These are phyloP conservation scores for Phytophthora citrophthora DNA, from an alignment of 352 stramenopile species.

Conservation along the genomic window DNA sequence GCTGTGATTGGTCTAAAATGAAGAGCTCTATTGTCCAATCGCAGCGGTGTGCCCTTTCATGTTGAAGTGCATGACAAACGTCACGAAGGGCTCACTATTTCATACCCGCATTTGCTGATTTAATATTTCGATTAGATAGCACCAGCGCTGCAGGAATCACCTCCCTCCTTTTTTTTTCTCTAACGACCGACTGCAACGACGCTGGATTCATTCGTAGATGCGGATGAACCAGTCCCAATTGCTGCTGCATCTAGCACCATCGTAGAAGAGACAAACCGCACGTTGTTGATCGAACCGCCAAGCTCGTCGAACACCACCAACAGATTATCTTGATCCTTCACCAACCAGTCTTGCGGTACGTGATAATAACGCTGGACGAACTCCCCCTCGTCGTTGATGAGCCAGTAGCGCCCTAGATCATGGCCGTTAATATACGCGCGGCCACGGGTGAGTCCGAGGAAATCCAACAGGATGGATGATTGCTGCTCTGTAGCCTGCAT, in stretches of 20 bases:
- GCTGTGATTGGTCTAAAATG: constrained; percentile 20
- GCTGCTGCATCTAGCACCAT: constrained; percentile 43
- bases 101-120: no score
- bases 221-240: not conserved
- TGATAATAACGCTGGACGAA: constrained; percentile 79
- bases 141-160: not conserved
- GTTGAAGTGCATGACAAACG: constrained; percentile 20
- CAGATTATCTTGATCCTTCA: constrained; percentile 45
- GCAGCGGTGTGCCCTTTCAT: constrained; percentile 4
- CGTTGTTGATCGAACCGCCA: constrained; percentile 47
- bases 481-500: constrained; percentile 21
- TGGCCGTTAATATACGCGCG: constrained; percentile 71
- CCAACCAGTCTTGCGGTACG: constrained; percentile 63
- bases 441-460: constrained; percentile 60
- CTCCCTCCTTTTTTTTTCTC: not conserved
- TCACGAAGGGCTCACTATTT: no score
- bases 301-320: constrained; percentile 73
- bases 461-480: constrained; percentile 67
- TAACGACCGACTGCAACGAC: constrained; percentile 14
- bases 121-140: constrained; percentile 19
- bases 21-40: constrained; percentile 8
- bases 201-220: not conserved
- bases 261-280: constrained; percentile 58
- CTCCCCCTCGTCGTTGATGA: constrained; percentile 55
- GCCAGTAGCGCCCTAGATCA: constrained; percentile 72